Percentiles rank a stretch among this genome's conserved stretches.
Conservation (phyloP, 176 grass and related monocot species). For the Lolium perenne region DNA sequence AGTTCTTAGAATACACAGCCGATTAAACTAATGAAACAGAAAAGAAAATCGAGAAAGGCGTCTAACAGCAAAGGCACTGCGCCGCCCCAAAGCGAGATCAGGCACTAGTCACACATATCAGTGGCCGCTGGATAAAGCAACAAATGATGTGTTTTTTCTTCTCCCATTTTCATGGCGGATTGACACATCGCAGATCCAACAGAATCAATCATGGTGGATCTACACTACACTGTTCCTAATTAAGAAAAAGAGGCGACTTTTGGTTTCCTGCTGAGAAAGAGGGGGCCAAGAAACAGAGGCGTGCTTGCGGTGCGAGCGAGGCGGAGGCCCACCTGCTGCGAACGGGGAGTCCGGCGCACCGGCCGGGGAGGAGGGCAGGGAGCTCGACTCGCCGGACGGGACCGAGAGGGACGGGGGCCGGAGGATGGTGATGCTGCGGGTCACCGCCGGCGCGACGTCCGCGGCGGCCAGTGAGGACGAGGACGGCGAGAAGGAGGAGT, state of each 20-base stretch:
- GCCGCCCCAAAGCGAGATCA: not conserved
- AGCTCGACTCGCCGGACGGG: conserved; percentile 42
- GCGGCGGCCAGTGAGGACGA: conserved; percentile 29
- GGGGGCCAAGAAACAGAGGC: not conserved
- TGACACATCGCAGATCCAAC: conserved; percentile 19
- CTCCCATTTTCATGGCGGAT: not conserved
- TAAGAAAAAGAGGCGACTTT: not conserved
- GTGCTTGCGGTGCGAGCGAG: not conserved
- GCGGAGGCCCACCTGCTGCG: conserved; percentile 34
- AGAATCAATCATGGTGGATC: not conserved
- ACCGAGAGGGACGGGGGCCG: conserved; percentile 47
- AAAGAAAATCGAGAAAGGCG: not conserved
- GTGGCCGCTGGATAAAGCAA: not conserved
- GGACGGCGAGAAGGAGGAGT: conserved; percentile 63
- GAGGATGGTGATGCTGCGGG: conserved; percentile 65
- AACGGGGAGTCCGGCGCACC: conserved; percentile 58
- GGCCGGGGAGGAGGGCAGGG: conserved; percentile 65
- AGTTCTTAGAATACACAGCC: too few relatives aligned
- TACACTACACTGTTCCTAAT: not conserved
- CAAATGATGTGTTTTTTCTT: not conserved
- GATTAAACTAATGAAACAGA: too few relatives aligned
- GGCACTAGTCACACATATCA: not conserved
- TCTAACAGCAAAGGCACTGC: not conserved
- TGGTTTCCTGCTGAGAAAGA: not conserved
- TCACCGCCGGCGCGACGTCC: conserved; percentile 35